phyloP scores from a whole-genome alignment of 129 eudicot genomes.

The Erigeron canadensis region DNA sequence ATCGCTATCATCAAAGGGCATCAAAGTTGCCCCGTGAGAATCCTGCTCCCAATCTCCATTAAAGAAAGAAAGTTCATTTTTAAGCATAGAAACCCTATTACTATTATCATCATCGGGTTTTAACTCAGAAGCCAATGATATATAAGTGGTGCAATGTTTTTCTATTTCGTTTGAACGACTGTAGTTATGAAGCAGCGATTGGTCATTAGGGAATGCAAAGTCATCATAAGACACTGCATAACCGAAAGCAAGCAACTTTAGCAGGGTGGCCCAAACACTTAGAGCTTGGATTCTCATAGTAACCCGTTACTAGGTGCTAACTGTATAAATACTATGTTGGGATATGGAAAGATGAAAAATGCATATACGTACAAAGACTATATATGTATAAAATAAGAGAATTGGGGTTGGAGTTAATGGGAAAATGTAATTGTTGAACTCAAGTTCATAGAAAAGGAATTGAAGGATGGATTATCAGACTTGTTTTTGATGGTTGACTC shows the following conservation, averaged over 20 bases:
- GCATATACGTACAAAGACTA: background rate
- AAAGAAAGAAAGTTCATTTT: conserved; percentile 38
- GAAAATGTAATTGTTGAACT: conserved; percentile 1
- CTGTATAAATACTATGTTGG: background rate
- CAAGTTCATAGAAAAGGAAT: background rate
- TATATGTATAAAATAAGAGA: background rate
- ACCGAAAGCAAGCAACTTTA: conserved; percentile 21
- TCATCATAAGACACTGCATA: conserved; percentile 22
- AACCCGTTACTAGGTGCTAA: background rate
- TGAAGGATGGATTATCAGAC: background rate
- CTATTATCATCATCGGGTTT: conserved; percentile 7
- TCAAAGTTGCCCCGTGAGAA: conserved; percentile 30
- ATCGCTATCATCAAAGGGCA: conserved; percentile 44
- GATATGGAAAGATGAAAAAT: background rate
- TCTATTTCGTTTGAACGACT: conserved; percentile 27
- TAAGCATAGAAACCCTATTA: conserved; percentile 8
- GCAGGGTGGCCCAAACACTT: conserved; percentile 14
- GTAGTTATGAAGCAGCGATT: conserved; percentile 25
- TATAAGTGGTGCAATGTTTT: conserved; percentile 29
- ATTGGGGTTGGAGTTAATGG: background rate
- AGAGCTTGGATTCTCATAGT: conserved; percentile 22
- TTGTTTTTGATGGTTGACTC: conserved; percentile 10
- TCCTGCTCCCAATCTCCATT: conserved; percentile 51
- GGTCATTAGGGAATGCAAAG: conserved; percentile 35
- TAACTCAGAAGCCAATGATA: conserved; percentile 44